A percentile compares a stretch with the other conserved stretches of the same genome.
Conservation (phyloP, 2,329 filamentous ascomycete genomes). For the Thielaviopsis cerberus region DNA sequence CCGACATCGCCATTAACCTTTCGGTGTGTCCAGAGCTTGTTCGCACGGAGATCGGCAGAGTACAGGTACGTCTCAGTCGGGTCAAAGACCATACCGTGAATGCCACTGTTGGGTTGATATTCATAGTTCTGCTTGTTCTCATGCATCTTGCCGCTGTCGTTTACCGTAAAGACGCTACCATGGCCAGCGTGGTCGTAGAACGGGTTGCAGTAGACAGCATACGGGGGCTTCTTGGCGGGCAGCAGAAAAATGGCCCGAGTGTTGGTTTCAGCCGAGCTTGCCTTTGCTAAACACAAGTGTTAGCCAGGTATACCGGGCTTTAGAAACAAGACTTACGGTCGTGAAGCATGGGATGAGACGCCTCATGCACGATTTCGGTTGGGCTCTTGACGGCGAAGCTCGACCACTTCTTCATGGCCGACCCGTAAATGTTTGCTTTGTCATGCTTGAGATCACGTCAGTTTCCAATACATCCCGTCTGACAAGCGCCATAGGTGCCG, state of each 20-base stretch:
- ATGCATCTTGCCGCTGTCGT: constrained; percentile 36
- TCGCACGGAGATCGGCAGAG: constrained; percentile 58
- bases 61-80: constrained; percentile 56
- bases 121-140: constrained; percentile 54
- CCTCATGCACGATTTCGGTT: constrained; percentile 55
- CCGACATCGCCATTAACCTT: constrained; percentile 22
- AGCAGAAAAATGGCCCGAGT: constrained; percentile 81
- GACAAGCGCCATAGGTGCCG: background rate
- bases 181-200: constrained; percentile 75
- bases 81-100: constrained; percentile 72
- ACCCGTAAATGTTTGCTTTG: constrained; percentile 71
- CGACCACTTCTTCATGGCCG: constrained; percentile 86
- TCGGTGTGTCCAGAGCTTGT: constrained; percentile 77
- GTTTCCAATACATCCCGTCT: background rate
- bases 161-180: constrained; percentile 57
- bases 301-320: background rate
- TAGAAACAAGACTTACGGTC: constrained; percentile 38
- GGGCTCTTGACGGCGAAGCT: constrained; percentile 62
- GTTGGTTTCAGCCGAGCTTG: constrained; percentile 52
- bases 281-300: constrained; percentile 34
- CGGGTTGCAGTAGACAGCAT: constrained; percentile 73
- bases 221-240: constrained; percentile 57
- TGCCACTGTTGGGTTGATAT: constrained; percentile 50
- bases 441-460: constrained; percentile 36
- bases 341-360: constrained; percentile 56